Evolutionary conservation across 257 asterid species (phyloP), one percentile per base, ranked within the genome.

Genomic region (Petrea volubilis): DNA sequence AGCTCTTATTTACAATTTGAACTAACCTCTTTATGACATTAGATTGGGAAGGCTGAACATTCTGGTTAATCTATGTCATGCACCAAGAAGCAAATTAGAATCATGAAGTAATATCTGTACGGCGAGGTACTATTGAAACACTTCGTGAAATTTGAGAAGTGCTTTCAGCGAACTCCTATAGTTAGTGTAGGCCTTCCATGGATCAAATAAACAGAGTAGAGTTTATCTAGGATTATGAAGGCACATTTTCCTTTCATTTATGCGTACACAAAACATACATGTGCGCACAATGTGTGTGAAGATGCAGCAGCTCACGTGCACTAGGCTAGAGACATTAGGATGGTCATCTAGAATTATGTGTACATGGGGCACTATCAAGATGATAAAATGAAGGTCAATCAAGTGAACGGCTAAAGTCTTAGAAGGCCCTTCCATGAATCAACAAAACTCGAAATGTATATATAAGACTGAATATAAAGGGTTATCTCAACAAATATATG

Each of bases 81-180:
- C 20, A 14, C 18, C 9, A 51, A 50, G 28, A 28, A 50, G 36
- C 28, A 73, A 67, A n/a, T 33, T 46, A n/a, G 67, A 25, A 68
- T 59, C 46, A 49, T 17, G 27, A 27, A 74, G 58, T 28, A 17
- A 29, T 38, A n/a, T 21, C 0, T 81, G 80, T 81, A 36, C 28
- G 83, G 80, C 10, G 64, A 81, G 84, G 79, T 78, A 76, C 84
- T 79, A 81, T 67, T 79, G 76, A 76, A 80, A 82, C 91, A 83
- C 82, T 81, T 74, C 20, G 27, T 47, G 73, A 56, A 64, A 67
- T 64, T 63, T 40, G 46, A 27, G n/a, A n/a, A n/a, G 90, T 72
- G 75, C 67, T 83, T 77, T 78, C 86, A 84, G 79, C 82, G 61
- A 83, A 74, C 88, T 80, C 65, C 82, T 78, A 78, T 36, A 6